Base-by-base conservation (phyloP, 2,329 filamentous ascomycete species). In the Venturia pyrina region DNA sequence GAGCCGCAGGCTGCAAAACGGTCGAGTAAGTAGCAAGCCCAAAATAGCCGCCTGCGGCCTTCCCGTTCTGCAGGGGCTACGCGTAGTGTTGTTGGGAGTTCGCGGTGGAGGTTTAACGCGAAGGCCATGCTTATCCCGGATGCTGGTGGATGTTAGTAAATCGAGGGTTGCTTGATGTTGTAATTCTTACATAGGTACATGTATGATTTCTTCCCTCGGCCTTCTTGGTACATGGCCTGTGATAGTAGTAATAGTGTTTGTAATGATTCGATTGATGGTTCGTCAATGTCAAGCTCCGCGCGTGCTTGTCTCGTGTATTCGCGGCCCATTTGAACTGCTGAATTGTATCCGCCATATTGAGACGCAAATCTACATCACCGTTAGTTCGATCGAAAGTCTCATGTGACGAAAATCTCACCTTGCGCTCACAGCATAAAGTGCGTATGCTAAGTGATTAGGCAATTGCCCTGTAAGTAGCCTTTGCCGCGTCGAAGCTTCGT, bases 11-110 rank as follows among this genome's bases (percentile, higher is more conserved):
- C 85, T 70, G 88, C 83, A 70, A 93, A 95, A n/a, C 89, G 85
- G 73, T 96, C 91, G 75, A 96, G 87, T 34, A 96, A 79, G 71
- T 95, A 96, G 73, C 90, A 93, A 1, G 89, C 88, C 91, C 91
- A 96, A 75, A 96, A 96, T 1, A 96, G 79, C n/a, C 89, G 84
- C 65, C 91, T 82, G 59, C 89, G 83, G 72, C 87, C 87, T 77
- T 96, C 91, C 66, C 89, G 84, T 72, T 96, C 91, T 4, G 85
- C 79, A 0, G 86, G 81, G 0, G 85, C 84, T 13, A 89, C 81
- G 65, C 85, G 83, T 15, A 85, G 79, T 63, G 85, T 83, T 6
- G 80, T 73, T 32, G 91, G 87, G 56, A 88, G 78, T 76, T 96
- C 91, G 41, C 90, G 85, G 72, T 96, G 90, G 3, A 95, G 79